These are phyloP conservation scores for sorghum (Sorghum bicolor) DNA, from an alignment of 176 grass and related monocot genomes.

Conservation along the genomic window Sorghum_bicolor_NCBIv3 NC_012878.2:527001-527500, in stretches of 20 bases:
- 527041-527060: neutral
- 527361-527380: neutral
- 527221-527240: neutral
- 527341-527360: neutral
- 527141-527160: neutral
- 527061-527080: neutral
- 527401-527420: too few species aligned
- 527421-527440: too few species aligned
- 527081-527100: neutral
- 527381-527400: neutral
- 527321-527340: neutral
- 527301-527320: neutral
- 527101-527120: neutral
- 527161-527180: neutral
- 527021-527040: conserved; percentile 8
- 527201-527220: neutral
- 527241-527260: neutral
- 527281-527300: neutral
- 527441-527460: too few species aligned
- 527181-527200: neutral
- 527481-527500: too few species aligned
- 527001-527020: conserved; percentile 5
- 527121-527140: neutral
- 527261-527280: neutral
- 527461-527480: too few species aligned